Percentiles rank a stretch among this genome's conserved stretches.
phyloP scores from a whole-genome alignment of 2,329 filamentous ascomycete genomes.

The Calonectria pseudoturangicola region DNA sequence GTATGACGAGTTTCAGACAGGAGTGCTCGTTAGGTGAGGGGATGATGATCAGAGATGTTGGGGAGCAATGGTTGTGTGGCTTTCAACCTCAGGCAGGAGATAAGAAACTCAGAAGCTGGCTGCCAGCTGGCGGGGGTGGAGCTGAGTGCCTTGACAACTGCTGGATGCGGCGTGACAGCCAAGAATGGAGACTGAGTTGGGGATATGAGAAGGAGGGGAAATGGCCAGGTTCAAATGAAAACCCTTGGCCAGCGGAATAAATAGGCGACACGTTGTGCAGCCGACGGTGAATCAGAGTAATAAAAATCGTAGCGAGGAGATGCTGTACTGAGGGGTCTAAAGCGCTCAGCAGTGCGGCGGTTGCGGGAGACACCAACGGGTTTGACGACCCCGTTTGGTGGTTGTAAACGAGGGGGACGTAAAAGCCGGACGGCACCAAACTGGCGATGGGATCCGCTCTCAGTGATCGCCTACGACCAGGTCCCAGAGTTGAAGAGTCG shows the following conservation, averaged over 20 bases:
- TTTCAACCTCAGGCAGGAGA: constrained; percentile 29
- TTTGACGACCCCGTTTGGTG: constrained; percentile 40
- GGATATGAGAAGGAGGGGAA: constrained; percentile 13
- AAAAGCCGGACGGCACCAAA: constrained; percentile 30
- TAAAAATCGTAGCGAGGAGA: constrained; percentile 33
- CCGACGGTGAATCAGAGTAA: constrained; percentile 45
- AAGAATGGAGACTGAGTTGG: constrained; percentile 7
- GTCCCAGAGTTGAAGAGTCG: constrained; percentile 33
- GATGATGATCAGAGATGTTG: constrained; percentile 12
- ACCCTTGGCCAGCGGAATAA: constrained; percentile 33
- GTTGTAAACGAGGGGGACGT: constrained; percentile 38
- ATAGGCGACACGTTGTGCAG: constrained; percentile 47
- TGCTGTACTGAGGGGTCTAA: constrained; percentile 45
- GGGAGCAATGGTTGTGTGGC: constrained; percentile 27
- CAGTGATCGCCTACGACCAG: constrained; percentile 39
- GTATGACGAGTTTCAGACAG: constrained; percentile 25
- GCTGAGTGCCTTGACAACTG: constrained; percentile 22
- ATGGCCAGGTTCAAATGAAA: constrained; percentile 14
- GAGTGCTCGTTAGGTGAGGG: constrained; percentile 14
- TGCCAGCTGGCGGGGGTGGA: constrained; percentile 18
- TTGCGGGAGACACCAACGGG: constrained; percentile 38
- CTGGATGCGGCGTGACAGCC: background rate
- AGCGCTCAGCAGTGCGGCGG: constrained; percentile 44
- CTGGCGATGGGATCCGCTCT: constrained; percentile 36
- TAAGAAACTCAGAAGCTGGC: constrained; percentile 30